A percentile compares a stretch with the other conserved stretches of the same genome.
Conservation (phyloP, 192 early-diverging fungal species). For the Diversispora eburnea region DNA sequence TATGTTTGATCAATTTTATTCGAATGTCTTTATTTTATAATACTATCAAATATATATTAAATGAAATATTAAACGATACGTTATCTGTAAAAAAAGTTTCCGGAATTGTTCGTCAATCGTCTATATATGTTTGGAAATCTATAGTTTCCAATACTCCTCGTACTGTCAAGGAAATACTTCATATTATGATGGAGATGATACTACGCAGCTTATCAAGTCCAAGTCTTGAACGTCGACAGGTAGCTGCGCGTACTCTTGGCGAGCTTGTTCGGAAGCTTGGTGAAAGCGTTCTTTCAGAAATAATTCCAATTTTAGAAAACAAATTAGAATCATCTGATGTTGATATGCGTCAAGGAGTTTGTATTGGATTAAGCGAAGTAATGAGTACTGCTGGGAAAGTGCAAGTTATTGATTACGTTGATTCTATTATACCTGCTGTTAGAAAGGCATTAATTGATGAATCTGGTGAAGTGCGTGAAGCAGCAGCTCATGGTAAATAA, state of each 20-base stretch:
- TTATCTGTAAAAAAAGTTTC: slow-evolving; percentile 31
- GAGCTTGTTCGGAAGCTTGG: slow-evolving; percentile 95
- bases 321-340: slow-evolving; percentile 67
- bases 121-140: slow-evolving; percentile 92
- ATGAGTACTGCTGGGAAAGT: slow-evolving; percentile 79
- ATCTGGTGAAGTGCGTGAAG: slow-evolving; percentile 83
- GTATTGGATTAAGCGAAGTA: slow-evolving; percentile 88
- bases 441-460: slow-evolving; percentile 82
- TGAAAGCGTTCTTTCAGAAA: slow-evolving; percentile 79
- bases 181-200: slow-evolving; percentile 87
- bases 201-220: slow-evolving; percentile 73
- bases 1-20: neutral
- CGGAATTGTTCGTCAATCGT: slow-evolving; percentile 81
- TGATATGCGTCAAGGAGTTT: slow-evolving; percentile 86
- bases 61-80: neutral
- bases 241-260: slow-evolving; percentile 86
- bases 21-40: neutral
- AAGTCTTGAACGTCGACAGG: slow-evolving; percentile 75
- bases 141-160: slow-evolving; percentile 95
- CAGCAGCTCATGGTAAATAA: slow-evolving; percentile 72
- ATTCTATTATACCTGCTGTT: slow-evolving; percentile 79
- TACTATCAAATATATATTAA: neutral
- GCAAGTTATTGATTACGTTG: slow-evolving; percentile 80
- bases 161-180: slow-evolving; percentile 92
- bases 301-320: slow-evolving; percentile 87